Evolutionary conservation across 1,284 basidiomycete species (phyloP), one percentile per base, ranked within the genome.

Genomic region (Papiliotrema terrestris): DNA sequence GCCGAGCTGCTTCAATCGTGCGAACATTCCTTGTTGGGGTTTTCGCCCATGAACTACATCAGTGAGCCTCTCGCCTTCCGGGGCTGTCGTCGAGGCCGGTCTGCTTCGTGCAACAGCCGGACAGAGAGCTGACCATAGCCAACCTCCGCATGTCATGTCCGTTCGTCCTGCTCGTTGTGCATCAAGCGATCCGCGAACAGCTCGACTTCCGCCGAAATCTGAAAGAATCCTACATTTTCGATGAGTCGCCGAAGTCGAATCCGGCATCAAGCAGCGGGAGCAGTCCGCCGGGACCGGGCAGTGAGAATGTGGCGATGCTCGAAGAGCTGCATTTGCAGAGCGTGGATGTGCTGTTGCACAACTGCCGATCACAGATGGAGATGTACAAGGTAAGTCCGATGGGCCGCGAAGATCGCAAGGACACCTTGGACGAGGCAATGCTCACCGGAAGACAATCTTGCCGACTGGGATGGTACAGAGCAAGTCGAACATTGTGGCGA

Each of bases 381-480:
- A 58, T 69, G 63, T 56, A 62, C 41, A 45, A 64, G 53, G 67
- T 66, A n/a, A 41, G 66, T 56, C 42, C 11, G 8, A 8, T 23
- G 3, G 20, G 29, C n/a, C n/a, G n/a, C n/a, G n/a, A n/a, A n/a
- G 29, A 32, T 32, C 11, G 29, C 29, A 11, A 32, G 29, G 29
- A n/a, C n/a, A n/a, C n/a, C n/a, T n/a, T n/a, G 29, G 29, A 32
- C 6, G 20, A 32, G 19, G 2, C 15, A 35, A 39, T 32, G 14
- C 26, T 32, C 15, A 26, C 14, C n/a, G 14, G 15, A 48, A 69
- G 66, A 29, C 45, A 14, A 37, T 69, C 5, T 9, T 63, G 6
- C 64, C 68, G 2, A 67, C 62, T 2, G 68, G 68, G 3, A 50
- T 67, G 15, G 59, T 69, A 8, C 67, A 71, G 51, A 58, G 68